Evolutionary conservation across 2,329 filamentous ascomycete genomes (phyloP), one percentile per base, ranked within the genome.

Genomic region (Paramyrothecium roridum): DNA sequence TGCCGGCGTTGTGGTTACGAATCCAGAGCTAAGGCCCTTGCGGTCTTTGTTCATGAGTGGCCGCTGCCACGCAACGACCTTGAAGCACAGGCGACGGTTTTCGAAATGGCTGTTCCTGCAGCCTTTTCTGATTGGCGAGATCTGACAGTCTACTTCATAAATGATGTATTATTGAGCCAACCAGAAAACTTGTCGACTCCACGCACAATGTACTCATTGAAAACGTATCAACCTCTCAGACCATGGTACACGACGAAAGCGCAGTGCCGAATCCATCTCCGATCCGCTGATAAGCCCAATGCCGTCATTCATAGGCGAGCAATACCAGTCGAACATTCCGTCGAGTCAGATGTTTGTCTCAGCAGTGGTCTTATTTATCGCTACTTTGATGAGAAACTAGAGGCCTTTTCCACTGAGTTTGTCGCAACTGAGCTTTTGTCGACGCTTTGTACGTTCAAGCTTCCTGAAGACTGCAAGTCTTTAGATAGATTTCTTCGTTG

Each of bases 1-100:
- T 81, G 78, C 54, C 2, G 3, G 1, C 74, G 70, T 52, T 84
- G 80, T 59, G 26, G 37, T 13, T 19, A 19, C 23, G 50, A 40
- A 37, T n/a, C 37, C n/a, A 20, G 40, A 40, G 17, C 8, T 12
- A 17, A 21, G 10, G 19, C 13, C 17, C 26, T 30, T 30, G 26
- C 26, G 6, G 26, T 30, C 4, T 30, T 30, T 30, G 26, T 30
- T 3, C 26, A 37, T 13, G 37, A 43, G n/a, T 43, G 37, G 37
- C 37, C 37, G n/a, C 37, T 43, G 13, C 37, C 37, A 17, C 37
- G 37, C 4, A 19, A 13, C 37, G 37, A 43, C 7, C 16, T 17
- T 13, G n/a, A 17, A 13, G n/a, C n/a, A 4, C 37, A 43, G n/a
- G 13, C 37, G 13, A 19, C n/a, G 7, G 13, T 43, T 16, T 43